Evolutionary conservation across 1,284 basidiomycete genomes (phyloP), one percentile per base, ranked within the genome.

Genomic region (Puccinia polysora): DNA sequence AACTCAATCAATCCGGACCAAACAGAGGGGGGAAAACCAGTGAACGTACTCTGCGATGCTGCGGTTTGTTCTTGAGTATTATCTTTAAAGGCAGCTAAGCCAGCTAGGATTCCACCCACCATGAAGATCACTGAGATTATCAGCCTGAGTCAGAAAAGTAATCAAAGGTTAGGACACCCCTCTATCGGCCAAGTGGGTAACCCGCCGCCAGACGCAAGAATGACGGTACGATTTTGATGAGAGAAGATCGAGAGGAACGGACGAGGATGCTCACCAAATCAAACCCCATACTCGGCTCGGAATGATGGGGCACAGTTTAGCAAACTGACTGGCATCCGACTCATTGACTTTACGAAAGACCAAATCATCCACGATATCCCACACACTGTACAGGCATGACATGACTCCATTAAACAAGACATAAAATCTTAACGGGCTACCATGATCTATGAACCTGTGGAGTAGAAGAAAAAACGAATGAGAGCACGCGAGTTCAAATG

Each of bases 321-420:
- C 90, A 78, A 94, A 97, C 20, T 89, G 88, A 4, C 87, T 87
- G 0, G 95, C 95, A 78, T 98, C 95, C 1, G 90, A 93, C 25
- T 86, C 86, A 77, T 97, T 95, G 74, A 93, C 88, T 81, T 96
- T 96, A 64, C 93, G 85, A 14, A 86, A 84, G 73, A 97, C 87
- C 2, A 93, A 91, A 78, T 97, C 93, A 77, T 93, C 90, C 86
- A 78, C 69, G 55, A 78, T 75, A 73, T 79, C 75, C 73, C 75
- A 75, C 18, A 88, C 82, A 49, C 85, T 86, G 78, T 95, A 94
- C 80, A 95, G 83, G 79, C 89, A 89, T 7, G 87, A 90, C 91
- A 94, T 94, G 75, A 94, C 90, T n/a, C 93, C 94, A 68, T 96
- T 86, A 80, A 97, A 97, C 10, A 97, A 82, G 25, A 97, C 84